Conservation (phyloP, 495 filamentous ascomycete genomes). For the Tuber microsphaerosporum region DNA sequence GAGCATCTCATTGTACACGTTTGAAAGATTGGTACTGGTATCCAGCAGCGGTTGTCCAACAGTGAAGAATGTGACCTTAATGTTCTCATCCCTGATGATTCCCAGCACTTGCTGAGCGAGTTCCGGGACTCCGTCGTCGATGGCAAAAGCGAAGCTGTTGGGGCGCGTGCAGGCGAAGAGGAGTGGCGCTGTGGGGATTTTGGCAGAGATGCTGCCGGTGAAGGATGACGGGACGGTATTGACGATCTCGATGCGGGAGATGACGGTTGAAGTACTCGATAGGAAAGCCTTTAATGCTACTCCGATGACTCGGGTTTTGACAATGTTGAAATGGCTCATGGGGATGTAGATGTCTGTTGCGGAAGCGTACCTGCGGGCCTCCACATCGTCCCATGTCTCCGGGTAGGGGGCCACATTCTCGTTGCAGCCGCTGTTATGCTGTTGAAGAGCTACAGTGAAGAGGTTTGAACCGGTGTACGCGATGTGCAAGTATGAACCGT, state of each 20-base stretch:
- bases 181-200: slow-evolving; percentile 57
- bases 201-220: slow-evolving; percentile 48
- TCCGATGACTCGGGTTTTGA: slow-evolving; percentile 55
- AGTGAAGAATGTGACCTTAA: slow-evolving; percentile 72
- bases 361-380: slow-evolving; percentile 60
- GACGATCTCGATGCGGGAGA: slow-evolving; percentile 62
- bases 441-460: slow-evolving; percentile 64
- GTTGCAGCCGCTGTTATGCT: slow-evolving; percentile 62
- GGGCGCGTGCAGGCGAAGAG: slow-evolving; percentile 62
- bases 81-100: slow-evolving; percentile 56
- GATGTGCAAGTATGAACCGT: slow-evolving; percentile 61
- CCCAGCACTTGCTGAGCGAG: slow-evolving; percentile 58
- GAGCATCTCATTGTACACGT: slow-evolving; percentile 60
- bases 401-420: slow-evolving; percentile 57
- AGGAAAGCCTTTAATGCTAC: slow-evolving; percentile 66
- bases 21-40: slow-evolving; percentile 53
- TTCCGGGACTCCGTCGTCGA: slow-evolving; percentile 65
- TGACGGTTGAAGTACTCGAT: slow-evolving; percentile 46
- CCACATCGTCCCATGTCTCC: slow-evolving; percentile 66
- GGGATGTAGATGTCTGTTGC: slow-evolving; percentile 64
- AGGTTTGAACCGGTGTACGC: slow-evolving; percentile 59
- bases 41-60: slow-evolving; percentile 62
- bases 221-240: slow-evolving; percentile 49
- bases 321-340: slow-evolving; percentile 63
- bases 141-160: slow-evolving; percentile 72